Evolutionary conservation across 2,329 filamentous ascomycete species (phyloP), one percentile per base, ranked within the genome.

Genomic region (Trichoderma aggressivum): DNA sequence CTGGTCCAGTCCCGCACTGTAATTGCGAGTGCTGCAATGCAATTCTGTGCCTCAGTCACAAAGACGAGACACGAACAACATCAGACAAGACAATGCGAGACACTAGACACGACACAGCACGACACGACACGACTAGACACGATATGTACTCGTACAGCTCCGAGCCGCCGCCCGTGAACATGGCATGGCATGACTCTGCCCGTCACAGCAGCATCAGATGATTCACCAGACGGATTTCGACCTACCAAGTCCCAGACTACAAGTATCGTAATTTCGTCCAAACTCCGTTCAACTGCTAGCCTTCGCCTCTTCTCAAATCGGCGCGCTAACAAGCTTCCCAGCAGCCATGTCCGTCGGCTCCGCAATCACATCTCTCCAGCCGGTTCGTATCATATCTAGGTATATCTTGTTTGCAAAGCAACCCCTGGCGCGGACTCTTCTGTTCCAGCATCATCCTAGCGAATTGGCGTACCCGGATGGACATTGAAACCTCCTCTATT

Each of bases 361-460:
- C 66, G 56, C 43, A 63, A 63, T 69, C 66, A 61, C 66, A 69
- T 69, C 66, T 61, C 36, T 50, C 28, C 16, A 18, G 30, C 66
- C 50, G 39, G 7, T 47, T 32, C 12, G 21, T 26, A 34, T 47
- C 12, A 21, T 34, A 26, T 60, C 56, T 53, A 30, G n/a, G 60
- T n/a, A 32, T 34, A n/a, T n/a, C 32, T 55, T 70, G 43, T 26
- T 39, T 55, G n/a, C 32, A 56, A 56, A 28, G 24, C 11, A 39
- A 26, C 28, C 66, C 43, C 32, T 36, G 18, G 67, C 39, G 55
- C 50, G 55, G 32, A 43, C 24, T 34, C 11, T 16, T 62, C 59
- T 24, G 11, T 43, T 24, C 56, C 12, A 43, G 18, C 34, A 58
- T 43, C 21, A 62, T 62, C 59, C 26, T 59, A 55, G 58, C 39